Percentiles rank a stretch among this genome's conserved stretches.
Evolutionary conservation across 1,139 yeast genomes (phyloP).

Genomic region (Taphrina pruni): DNA sequence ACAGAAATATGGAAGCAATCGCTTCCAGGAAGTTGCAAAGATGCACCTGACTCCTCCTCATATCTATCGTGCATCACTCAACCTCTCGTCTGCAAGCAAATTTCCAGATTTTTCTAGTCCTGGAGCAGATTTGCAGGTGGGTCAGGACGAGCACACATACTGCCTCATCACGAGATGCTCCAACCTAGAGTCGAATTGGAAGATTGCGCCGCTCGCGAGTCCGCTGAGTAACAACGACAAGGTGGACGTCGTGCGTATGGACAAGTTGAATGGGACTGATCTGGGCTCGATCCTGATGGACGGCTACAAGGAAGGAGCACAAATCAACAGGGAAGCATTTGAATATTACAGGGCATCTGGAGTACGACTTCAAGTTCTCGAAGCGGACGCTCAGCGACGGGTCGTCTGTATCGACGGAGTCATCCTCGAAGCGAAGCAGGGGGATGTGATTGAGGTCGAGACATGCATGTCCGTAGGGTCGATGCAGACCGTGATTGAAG

Average conservation of each 20-base stretch:
- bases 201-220: slow-evolving; percentile 35
- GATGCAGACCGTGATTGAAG: slow-evolving; percentile 10
- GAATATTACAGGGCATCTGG: slow-evolving; percentile 26
- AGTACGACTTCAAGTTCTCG: slow-evolving; percentile 3
- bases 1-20: slow-evolving; percentile 25
- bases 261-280: slow-evolving; percentile 22
- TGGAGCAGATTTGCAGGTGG: background rate
- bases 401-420: slow-evolving; percentile 32
- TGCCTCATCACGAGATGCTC: slow-evolving; percentile 38
- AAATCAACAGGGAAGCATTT: slow-evolving; percentile 23
- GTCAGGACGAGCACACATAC: slow-evolving; percentile 24
- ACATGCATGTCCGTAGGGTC: slow-evolving; percentile 13
- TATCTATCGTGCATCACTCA: slow-evolving; percentile 18
- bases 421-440: slow-evolving; percentile 2
- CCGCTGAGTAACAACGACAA: slow-evolving; percentile 18
- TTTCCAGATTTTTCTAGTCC: slow-evolving; percentile 20
- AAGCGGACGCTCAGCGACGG: slow-evolving; percentile 4
- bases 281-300: slow-evolving; percentile 34
- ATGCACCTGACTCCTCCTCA: slow-evolving; percentile 33
- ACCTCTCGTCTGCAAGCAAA: background rate
- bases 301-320: slow-evolving; percentile 37
- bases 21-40: slow-evolving; percentile 36
- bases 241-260: slow-evolving; percentile 38
- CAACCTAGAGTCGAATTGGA: slow-evolving; percentile 31
- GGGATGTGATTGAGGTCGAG: slow-evolving; percentile 15